Conservation (phyloP, 805 yeast species). For the Pichia heedii region DNA sequence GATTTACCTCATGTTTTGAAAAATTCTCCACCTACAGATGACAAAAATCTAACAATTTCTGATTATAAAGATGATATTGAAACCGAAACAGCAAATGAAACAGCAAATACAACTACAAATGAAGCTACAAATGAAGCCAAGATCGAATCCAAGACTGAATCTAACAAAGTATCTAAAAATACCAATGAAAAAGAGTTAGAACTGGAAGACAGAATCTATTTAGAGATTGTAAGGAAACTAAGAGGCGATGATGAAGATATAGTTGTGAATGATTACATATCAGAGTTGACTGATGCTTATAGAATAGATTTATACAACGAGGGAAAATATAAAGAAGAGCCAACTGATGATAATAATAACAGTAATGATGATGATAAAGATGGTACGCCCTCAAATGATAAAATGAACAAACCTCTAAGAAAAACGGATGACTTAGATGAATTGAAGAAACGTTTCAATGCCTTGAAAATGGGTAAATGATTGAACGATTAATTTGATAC, state of each 20-base stretch:
- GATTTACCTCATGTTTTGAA: slow-evolving; percentile 1
- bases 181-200: background rate
- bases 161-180: background rate
- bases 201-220: slow-evolving; percentile 11
- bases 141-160: background rate
- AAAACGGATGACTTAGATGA: slow-evolving; percentile 20
- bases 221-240: slow-evolving; percentile 19
- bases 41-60: background rate
- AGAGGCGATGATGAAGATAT: slow-evolving; percentile 21
- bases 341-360: slow-evolving; percentile 5
- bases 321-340: slow-evolving; percentile 8
- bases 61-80: background rate
- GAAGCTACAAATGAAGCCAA: background rate
- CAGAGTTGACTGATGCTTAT: slow-evolving; percentile 23
- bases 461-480: slow-evolving; percentile 47
- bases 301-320: slow-evolving; percentile 20
- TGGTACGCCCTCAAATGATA: background rate
- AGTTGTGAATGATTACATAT: slow-evolving; percentile 20
- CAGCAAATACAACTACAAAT: too few relatives aligned
- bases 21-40: background rate
- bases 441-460: slow-evolving; percentile 24
- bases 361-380: slow-evolving; percentile 1
- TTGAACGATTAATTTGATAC: too few relatives aligned
- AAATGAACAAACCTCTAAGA: background rate
- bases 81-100: background rate